Percentiles rank a stretch among this genome's conserved stretches.
Conservation (phyloP, 176 grass and related monocot genomes). For the Pontederia crassipes region DNA sequence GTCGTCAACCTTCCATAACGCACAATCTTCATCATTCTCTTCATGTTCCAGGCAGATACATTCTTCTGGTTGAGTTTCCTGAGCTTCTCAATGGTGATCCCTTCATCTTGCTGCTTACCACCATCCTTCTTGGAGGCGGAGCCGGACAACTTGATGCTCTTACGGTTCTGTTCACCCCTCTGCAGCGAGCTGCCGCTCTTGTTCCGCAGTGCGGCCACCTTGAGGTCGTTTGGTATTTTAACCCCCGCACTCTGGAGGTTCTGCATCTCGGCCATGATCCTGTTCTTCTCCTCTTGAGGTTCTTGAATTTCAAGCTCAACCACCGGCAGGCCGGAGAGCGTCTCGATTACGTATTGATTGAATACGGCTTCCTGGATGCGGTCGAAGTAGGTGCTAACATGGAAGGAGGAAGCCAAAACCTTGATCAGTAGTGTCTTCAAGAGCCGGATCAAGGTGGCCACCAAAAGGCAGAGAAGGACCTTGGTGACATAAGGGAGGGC, state of each 20-base stretch:
- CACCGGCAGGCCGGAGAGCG: conserved; percentile 65
- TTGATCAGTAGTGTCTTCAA: conserved; percentile 85
- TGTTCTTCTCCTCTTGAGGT: conserved; percentile 36
- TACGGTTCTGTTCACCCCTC: background rate
- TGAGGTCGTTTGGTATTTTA: conserved; percentile 50
- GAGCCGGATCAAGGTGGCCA: conserved; percentile 64
- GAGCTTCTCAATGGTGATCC: conserved; percentile 74
- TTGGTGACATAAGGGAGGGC: conserved; percentile 81
- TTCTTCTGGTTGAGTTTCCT: conserved; percentile 88
- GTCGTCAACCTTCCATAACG: conserved; percentile 63
- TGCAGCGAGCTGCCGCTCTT: conserved; percentile 1
- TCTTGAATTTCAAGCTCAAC: conserved; percentile 20
- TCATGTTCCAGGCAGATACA: conserved; percentile 96
- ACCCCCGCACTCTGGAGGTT: conserved; percentile 60
- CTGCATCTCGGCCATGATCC: conserved; percentile 66
- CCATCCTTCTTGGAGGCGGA: conserved; percentile 16
- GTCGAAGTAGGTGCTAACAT: conserved; percentile 98
- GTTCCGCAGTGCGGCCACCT: conserved; percentile 27
- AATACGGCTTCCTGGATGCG: conserved; percentile 87
- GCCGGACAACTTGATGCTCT: conserved; percentile 32
- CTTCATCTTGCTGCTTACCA: conserved; percentile 49
- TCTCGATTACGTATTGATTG: conserved; percentile 97
- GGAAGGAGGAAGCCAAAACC: conserved; percentile 86
- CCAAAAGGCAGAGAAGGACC: conserved; percentile 69
- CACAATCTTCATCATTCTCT: conserved; percentile 82